Base-by-base conservation (phyloP, 305 asterid species). In the Plantago lanceolata region DNA sequence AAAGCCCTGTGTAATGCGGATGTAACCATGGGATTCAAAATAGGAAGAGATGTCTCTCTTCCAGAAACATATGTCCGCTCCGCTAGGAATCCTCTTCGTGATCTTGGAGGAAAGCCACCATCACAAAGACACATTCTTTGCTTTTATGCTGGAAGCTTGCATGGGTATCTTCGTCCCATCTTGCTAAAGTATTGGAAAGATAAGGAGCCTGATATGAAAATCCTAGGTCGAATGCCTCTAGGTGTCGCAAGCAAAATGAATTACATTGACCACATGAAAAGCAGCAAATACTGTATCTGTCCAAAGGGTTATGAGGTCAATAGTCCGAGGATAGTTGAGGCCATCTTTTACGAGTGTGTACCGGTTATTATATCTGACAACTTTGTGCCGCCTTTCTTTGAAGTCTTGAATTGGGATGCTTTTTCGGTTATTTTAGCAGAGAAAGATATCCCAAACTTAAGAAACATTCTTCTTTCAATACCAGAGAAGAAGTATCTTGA, bases 1-100 rank as follows among this genome's bases (percentile, higher is more conserved):
- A 90, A 87, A 77, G 95, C 93, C 66, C 93, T 90, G 20, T 87
- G 97, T 58, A 87, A 87, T 19, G 93, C 96, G 1, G 97, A 90
- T 66, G 84, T 87, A n/a, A 87, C 95, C 19, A 21, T 20, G 33
- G 96, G 96, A 64, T 87, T 85, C 85, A 87, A 88, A 73, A 80
- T 88, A 55, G 95, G 95, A 65, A 81, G 96, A 18, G 97, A 90
- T 2, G 77, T 90, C 6, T 87, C 97, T 19, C 73, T 90, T 48
- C 93, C 97, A 1, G 97, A 90, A 79, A 82, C 96, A 53, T 90
- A 90, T 0, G 86, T 87, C 59, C 90, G 96, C 18, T 85, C 96
- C 5, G 93, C 95, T 21, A 56, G 85, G 65, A 84, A 90, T 59
- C 96, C 97, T 19, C 94, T 84, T 0, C 61, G 95, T 75, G 96